Evolutionary conservation across 1,139 yeast genomes (phyloP).

Genomic region (Taiozyma sp.): DNA sequence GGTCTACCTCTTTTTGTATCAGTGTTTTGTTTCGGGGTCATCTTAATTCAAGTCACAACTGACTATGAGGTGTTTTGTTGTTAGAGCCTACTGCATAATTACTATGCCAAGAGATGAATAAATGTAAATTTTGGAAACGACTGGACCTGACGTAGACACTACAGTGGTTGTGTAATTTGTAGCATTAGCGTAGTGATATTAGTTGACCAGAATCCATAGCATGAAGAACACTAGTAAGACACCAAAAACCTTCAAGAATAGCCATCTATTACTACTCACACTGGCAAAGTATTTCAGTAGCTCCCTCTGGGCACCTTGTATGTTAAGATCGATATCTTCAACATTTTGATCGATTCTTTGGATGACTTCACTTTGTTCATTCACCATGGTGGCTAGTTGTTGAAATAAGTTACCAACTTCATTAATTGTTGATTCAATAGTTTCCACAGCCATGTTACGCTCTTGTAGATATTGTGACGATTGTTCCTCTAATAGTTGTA

Average conservation of each 20-base stretch:
- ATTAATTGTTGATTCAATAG: constrained; percentile 91
- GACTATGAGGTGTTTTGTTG: background rate
- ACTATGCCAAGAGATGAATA: background rate
- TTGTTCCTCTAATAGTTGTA: constrained; percentile 71
- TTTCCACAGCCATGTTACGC: constrained; percentile 87
- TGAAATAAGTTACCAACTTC: constrained; percentile 94
- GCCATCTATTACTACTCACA: constrained; percentile 88
- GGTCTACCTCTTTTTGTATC: background rate
- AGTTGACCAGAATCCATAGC: constrained; percentile 74
- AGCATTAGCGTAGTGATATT: background rate
- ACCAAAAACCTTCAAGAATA: constrained; percentile 85
- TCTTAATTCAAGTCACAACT: background rate
- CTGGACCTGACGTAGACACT: background rate
- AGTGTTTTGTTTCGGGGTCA: background rate
- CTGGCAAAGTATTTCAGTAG: constrained; percentile 83
- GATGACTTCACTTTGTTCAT: constrained; percentile 94
- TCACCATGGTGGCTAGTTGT: constrained; percentile 95
- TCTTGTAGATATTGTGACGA: constrained; percentile 66
- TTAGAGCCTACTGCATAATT: background rate
- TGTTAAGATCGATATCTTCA: constrained; percentile 85
- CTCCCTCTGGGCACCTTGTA: constrained; percentile 92
- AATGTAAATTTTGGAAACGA: background rate
- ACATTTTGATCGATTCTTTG: constrained; percentile 95
- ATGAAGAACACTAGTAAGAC: constrained; percentile 72
- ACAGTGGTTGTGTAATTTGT: background rate